Evolutionary conservation across 805 yeast genomes (phyloP).

Genomic region (Grigorovia humatica): DNA sequence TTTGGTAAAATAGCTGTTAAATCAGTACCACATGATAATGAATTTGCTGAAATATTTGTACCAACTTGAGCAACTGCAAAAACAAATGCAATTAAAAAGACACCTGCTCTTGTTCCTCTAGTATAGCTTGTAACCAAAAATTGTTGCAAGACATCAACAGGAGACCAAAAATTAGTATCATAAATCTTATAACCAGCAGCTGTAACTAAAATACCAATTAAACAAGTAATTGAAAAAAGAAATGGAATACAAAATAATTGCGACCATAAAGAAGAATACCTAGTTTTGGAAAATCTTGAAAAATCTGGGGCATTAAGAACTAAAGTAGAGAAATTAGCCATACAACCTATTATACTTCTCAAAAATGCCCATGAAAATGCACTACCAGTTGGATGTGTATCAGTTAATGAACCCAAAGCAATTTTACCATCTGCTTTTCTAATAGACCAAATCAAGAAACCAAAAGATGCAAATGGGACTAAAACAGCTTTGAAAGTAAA

Average conservation of each 20-base stretch:
- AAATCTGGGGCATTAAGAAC: conserved; percentile 80
- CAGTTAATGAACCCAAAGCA: conserved; percentile 21
- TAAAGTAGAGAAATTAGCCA: conserved; percentile 73
- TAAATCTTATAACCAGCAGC: conserved; percentile 45
- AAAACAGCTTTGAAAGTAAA: conserved; percentile 73
- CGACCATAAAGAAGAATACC: conserved; percentile 36
- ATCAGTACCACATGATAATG: conserved; percentile 50
- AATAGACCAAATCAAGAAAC: conserved; percentile 76
- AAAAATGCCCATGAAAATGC: conserved; percentile 59
- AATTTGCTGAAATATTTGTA: conserved; percentile 60
- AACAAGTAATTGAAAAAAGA: conserved; percentile 61
- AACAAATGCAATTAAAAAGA: conserved; percentile 51
- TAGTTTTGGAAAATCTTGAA: conserved; percentile 59
- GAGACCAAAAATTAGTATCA: conserved; percentile 36
- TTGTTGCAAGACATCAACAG: conserved; percentile 48
- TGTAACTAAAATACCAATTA: conserved; percentile 70
- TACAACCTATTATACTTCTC: conserved; percentile 58
- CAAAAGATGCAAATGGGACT: conserved; percentile 78
- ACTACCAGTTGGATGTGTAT: conserved; percentile 32
- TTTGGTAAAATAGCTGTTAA: conserved; percentile 47
- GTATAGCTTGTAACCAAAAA: conserved; percentile 27
- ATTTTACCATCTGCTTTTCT: conserved; percentile 61
- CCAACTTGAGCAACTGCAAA: conserved; percentile 66
- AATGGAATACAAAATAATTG: conserved; percentile 56
- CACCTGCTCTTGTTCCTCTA: conserved; percentile 60